Evolutionary conservation across 2,329 filamentous ascomycete species (phyloP).

Genomic region (Neofusicoccum umdonicola): DNA sequence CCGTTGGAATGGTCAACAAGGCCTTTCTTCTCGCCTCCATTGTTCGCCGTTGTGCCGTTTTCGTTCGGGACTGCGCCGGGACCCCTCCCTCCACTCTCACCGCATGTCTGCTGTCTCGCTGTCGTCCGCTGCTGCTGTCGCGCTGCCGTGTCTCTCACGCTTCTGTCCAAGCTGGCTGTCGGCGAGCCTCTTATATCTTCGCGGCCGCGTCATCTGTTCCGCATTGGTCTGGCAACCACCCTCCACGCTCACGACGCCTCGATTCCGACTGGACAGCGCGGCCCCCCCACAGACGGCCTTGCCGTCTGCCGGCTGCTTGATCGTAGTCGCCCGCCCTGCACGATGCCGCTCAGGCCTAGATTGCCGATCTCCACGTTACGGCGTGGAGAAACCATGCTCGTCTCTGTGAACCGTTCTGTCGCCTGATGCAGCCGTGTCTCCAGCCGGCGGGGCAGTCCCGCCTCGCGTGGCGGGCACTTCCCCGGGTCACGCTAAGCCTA

Average conservation of each 20-base stretch:
- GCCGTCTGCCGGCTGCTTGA: not conserved
- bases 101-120: slow-evolving; percentile 4
- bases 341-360: slow-evolving; percentile 9
- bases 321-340: not conserved
- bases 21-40: slow-evolving; percentile 7
- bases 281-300: not conserved
- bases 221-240: not conserved
- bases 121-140: not conserved
- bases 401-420: not conserved
- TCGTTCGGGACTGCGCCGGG: slow-evolving; percentile 10
- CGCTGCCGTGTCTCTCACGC: no score
- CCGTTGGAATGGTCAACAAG: not conserved
- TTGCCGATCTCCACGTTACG: not conserved
- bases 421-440: not conserved
- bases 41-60: not conserved
- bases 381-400: not conserved
- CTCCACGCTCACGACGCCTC: not conserved
- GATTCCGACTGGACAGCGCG: not conserved
- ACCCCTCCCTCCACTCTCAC: slow-evolving; percentile 10
- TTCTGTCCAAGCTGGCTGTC: slow-evolving; percentile 44
- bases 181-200: slow-evolving; percentile 57
- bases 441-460: not conserved
- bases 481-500: no score
- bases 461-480: not conserved
- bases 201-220: slow-evolving; percentile 59